phyloP scores from a whole-genome alignment of 2,329 filamentous ascomycete species.

The Mycosphaerella sp. region DNA sequence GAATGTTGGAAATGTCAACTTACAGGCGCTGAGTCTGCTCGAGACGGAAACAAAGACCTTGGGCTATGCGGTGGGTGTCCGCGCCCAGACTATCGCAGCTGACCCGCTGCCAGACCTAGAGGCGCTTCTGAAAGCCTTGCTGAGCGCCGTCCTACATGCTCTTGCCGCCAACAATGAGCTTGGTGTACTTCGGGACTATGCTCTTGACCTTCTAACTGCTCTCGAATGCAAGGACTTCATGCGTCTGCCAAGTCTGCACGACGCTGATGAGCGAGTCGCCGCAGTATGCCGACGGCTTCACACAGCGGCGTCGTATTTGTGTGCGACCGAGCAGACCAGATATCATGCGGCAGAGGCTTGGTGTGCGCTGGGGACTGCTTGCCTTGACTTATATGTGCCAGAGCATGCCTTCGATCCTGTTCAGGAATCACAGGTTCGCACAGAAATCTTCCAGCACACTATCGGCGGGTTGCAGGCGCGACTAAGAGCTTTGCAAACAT shows the following conservation, averaged over 20 bases:
- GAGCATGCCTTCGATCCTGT: conserved; percentile 81
- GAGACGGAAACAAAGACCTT: conserved; percentile 37
- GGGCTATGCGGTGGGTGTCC: conserved; percentile 33
- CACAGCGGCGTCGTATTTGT: neutral
- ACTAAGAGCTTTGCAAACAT: conserved; percentile 56
- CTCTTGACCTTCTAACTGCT: neutral
- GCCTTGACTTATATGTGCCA: conserved; percentile 75
- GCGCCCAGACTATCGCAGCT: conserved; percentile 32
- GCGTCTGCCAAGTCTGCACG: neutral
- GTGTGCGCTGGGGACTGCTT: conserved; percentile 67
- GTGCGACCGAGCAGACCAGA: neutral
- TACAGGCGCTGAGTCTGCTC: conserved; percentile 39
- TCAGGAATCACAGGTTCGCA: conserved; percentile 56
- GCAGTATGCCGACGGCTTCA: conserved; percentile 5
- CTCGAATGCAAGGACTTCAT: neutral
- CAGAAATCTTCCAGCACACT: conserved; percentile 52
- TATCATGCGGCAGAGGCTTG: conserved; percentile 52
- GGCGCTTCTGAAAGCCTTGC: conserved; percentile 25
- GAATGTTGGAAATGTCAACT: conserved; percentile 33
- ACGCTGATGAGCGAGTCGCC: neutral
- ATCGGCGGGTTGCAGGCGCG: conserved; percentile 51
- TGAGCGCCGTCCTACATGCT: conserved; percentile 33
- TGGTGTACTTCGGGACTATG: neutral
- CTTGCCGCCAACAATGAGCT: conserved; percentile 3
- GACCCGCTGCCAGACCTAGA: conserved; percentile 31